A percentile compares a stretch with the other conserved stretches of the same genome.
Conservation (phyloP, 192 early-diverging fungal species). For the Umbelopsis sp. region DNA sequence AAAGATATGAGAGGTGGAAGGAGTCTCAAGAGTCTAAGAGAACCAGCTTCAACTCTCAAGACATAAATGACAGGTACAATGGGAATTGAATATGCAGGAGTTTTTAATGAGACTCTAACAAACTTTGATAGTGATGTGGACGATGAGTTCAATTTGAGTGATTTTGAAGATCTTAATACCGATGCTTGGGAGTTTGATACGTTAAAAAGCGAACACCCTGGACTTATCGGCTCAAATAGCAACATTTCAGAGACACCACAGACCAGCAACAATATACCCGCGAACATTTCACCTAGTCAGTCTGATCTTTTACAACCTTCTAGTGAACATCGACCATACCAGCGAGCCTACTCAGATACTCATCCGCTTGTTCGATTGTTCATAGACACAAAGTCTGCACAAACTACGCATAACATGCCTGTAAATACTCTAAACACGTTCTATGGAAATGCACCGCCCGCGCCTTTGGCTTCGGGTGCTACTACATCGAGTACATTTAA, state of each 20-base stretch:
- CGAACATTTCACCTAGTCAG: neutral
- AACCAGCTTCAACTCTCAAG: slow-evolving; percentile 25
- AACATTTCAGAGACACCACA: neutral
- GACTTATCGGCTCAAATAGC: slow-evolving; percentile 7
- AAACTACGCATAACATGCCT: neutral
- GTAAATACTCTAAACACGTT: slow-evolving; percentile 1
- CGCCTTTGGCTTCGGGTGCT: neutral
- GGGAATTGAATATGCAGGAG: neutral
- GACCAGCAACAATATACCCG: slow-evolving; percentile 5
- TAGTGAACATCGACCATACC: slow-evolving; percentile 21
- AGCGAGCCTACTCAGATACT: slow-evolving; percentile 29
- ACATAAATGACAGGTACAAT: slow-evolving; percentile 33
- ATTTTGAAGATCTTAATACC: slow-evolving; percentile 43
- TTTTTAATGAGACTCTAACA: neutral
- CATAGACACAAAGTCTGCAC: slow-evolving; percentile 9
- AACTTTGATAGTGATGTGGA: slow-evolving; percentile 41
- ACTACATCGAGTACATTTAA: neutral
- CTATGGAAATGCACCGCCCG: neutral
- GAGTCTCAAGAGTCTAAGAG: slow-evolving; percentile 35
- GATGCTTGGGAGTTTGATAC: slow-evolving; percentile 60
- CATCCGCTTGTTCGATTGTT: slow-evolving; percentile 39
- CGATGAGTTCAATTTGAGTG: slow-evolving; percentile 48
- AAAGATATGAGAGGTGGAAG: slow-evolving; percentile 65
- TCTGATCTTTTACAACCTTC: slow-evolving; percentile 21
- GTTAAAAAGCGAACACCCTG: slow-evolving; percentile 12